Evolutionary conservation across 2,329 filamentous ascomycete species (phyloP), one percentile per base, ranked within the genome.

Genomic region (Hymenoscyphus scutula): DNA sequence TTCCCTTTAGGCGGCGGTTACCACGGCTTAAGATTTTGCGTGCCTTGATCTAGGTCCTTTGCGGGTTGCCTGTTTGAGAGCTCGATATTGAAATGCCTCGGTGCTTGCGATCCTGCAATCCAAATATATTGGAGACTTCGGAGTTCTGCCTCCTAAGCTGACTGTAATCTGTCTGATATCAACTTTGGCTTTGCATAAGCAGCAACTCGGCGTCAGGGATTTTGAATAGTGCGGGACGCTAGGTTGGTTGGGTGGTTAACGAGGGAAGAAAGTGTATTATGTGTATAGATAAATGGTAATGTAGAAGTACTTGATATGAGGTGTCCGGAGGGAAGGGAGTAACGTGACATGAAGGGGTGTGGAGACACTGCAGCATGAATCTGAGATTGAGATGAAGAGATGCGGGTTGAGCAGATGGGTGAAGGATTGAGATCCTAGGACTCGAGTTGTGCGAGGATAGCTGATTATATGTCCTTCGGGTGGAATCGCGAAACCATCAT

Each of bases 331-430:
- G 25, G 37, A 48, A 17, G 45, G 23, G 19, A 60, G 58, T 60
- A 66, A 66, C 63, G 66, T 68, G 66, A 68, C 63, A 58, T 34
- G 59, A 62, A 62, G 61, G 27, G 34, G 62, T 64, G 66, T 65
- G 64, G 66, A 56, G 53, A 56, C 61, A 68, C 64, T 27, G 63
- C 66, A 65, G 64, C 55, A 53, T 57, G 54, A 53, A 59, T 62
- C 59, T 64, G 56, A 62, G 60, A 62, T 51, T 29, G 56, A 62
- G 61, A 62, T 57, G 63, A 62, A 37, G 25, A 45, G 59, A 64
- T 57, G 61, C 41, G 32, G 62, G 59, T 60, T 58, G 19, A 57
- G 45, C 58, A 58, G 37, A 60, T 63, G 59, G 54, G 59, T 32
- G 61, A 60, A 62, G 60, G 62, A 65, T 62, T 64, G 53, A 29